These are phyloP conservation scores for Mariannaea sp. DNA, from an alignment of 2,329 filamentous ascomycete species.

Conservation along the genomic window DNA sequence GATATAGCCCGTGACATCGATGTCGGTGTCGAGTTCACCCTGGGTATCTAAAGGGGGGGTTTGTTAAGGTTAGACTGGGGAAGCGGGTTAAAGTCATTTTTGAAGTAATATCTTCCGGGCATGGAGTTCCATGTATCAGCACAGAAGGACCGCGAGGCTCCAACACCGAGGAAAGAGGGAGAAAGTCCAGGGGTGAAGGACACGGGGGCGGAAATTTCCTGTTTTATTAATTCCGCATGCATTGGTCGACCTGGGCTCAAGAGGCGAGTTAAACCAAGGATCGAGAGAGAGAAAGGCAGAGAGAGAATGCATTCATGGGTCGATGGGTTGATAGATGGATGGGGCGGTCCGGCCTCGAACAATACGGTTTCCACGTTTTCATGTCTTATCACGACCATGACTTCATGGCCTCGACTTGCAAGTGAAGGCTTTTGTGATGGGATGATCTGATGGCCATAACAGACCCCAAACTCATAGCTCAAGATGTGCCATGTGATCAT, in stretches of 20 bases:
- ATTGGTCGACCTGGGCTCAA: constrained; percentile 32
- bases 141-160: constrained; percentile 24
- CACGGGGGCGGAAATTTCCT: constrained; percentile 34
- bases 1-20: constrained; percentile 85
- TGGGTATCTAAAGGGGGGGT: constrained; percentile 85
- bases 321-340: constrained; percentile 34
- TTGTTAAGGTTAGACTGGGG: constrained; percentile 21
- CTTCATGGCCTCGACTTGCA: background rate
- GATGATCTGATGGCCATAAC: background rate
- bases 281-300: too few species aligned
- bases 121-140: constrained; percentile 27
- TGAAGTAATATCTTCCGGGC: constrained; percentile 40
- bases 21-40: constrained; percentile 91
- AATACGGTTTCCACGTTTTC: constrained; percentile 33
- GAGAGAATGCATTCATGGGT: constrained; percentile 30
- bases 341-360: constrained; percentile 33
- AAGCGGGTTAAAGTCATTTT: constrained; percentile 24
- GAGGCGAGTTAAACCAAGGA: constrained; percentile 25
- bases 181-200: constrained; percentile 13
- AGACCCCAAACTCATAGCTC: background rate
- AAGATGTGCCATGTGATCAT: constrained; percentile 1
- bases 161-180: constrained; percentile 11
- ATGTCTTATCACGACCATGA: background rate
- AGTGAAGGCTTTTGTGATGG: background rate
- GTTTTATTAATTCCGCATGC: constrained; percentile 39